Evolutionary conservation across 2,329 filamentous ascomycete genomes (phyloP).

Genomic region (Drechslerella stenobrocha): DNA sequence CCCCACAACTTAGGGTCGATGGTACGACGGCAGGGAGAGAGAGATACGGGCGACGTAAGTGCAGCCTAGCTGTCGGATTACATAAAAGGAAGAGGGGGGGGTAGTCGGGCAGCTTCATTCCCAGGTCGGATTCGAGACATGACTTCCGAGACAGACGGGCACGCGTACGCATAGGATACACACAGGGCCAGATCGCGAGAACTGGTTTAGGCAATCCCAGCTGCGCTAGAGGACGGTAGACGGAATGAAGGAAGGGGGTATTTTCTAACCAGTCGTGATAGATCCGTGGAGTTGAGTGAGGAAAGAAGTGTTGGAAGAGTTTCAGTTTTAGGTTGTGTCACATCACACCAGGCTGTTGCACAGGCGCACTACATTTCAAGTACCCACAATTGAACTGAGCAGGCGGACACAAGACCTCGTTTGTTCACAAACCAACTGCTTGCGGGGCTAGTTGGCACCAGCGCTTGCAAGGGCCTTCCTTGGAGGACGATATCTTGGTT

Average conservation of each 20-base stretch:
- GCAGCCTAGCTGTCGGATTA: conserved; percentile 1
- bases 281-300: not conserved
- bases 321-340: conserved; percentile 42
- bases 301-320: conserved; percentile 15
- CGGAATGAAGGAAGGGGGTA: too few species aligned
- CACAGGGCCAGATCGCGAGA: too few species aligned
- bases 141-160: too few species aligned
- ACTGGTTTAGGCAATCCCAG: too few species aligned
- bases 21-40: not conserved
- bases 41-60: not conserved
- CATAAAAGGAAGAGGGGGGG: not conserved
- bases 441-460: conserved; percentile 12
- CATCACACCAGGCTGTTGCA: conserved; percentile 27
- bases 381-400: conserved; percentile 25
- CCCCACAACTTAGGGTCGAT: too few species aligned
- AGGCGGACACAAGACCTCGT: conserved; percentile 10
- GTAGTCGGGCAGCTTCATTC: too few species aligned
- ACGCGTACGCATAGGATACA: too few species aligned
- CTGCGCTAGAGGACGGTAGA: too few species aligned
- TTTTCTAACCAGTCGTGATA: too few species aligned
- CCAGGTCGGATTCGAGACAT: too few species aligned
- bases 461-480: conserved; percentile 28
- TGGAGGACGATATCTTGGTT: conserved; percentile 21
- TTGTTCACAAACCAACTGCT: conserved; percentile 8
- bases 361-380: conserved; percentile 35